Conservation (phyloP, 2,329 filamentous ascomycete species). For the Colletotrichum eleusines region DNA sequence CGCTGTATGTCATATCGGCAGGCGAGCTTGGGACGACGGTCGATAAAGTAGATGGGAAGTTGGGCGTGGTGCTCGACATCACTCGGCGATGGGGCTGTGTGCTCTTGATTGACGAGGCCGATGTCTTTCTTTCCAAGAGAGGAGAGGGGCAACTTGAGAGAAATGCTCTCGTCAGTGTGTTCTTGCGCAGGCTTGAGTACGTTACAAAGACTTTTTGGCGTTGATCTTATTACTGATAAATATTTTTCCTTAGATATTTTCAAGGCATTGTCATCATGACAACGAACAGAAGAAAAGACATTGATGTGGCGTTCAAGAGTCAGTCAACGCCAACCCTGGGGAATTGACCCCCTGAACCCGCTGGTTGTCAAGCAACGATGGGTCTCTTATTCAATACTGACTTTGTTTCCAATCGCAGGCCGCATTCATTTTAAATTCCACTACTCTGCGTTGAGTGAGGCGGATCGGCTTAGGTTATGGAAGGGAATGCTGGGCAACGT, state of each 20-base stretch:
- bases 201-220: neutral
- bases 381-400: neutral
- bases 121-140: slow-evolving; percentile 78
- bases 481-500: neutral
- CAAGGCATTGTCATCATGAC: neutral
- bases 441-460: neutral
- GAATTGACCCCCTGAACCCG: no score
- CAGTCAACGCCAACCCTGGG: neutral
- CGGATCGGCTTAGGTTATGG: neutral
- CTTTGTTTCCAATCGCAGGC: neutral
- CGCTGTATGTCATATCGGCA: slow-evolving; percentile 16
- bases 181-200: neutral
- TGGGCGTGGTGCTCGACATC: neutral
- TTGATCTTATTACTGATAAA: neutral
- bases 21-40: slow-evolving; percentile 20
- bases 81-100: slow-evolving; percentile 77
- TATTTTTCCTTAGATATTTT: neutral
- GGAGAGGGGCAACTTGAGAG: slow-evolving; percentile 68
- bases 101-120: slow-evolving; percentile 85
- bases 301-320: slow-evolving; percentile 13
- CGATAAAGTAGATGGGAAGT: neutral
- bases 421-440: slow-evolving; percentile 9
- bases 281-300: neutral
- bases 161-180: slow-evolving; percentile 2
- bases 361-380: no score